These are phyloP conservation scores for Polyrhizophydium stewartii DNA, from an alignment of 371 early-diverging fungal species.

Conservation along the genomic window DNA sequence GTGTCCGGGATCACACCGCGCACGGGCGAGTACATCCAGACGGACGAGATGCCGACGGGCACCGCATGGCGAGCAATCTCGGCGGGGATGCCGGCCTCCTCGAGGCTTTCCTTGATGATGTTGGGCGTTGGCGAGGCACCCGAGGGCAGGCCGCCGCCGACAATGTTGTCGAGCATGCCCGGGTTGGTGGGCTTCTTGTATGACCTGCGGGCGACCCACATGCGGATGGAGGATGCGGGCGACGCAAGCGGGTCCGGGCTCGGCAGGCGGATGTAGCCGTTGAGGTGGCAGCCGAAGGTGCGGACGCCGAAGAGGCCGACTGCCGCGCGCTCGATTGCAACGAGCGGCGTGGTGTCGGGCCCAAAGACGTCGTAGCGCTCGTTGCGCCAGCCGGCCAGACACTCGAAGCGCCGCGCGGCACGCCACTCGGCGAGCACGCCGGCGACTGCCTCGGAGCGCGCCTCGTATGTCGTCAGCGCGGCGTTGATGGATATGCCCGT, in stretches of 20 bases:
- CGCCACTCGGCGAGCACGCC: neutral
- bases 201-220: conserved; percentile 86
- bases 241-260: conserved; percentile 39
- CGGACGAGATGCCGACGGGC: conserved; percentile 64
- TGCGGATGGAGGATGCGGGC: conserved; percentile 57
- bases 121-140: conserved; percentile 57
- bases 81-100: conserved; percentile 78
- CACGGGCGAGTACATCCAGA: conserved; percentile 66
- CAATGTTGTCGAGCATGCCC: conserved; percentile 79
- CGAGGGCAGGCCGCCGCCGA: conserved; percentile 72
- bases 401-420: neutral
- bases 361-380: conserved; percentile 77
- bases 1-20: conserved; percentile 58
- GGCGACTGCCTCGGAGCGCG: neutral
- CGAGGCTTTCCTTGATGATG: conserved; percentile 82
- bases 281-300: conserved; percentile 62
- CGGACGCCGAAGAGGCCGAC: conserved; percentile 47
- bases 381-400: conserved; percentile 60
- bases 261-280: conserved; percentile 53
- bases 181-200: conserved; percentile 83
- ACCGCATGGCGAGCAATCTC: conserved; percentile 44
- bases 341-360: conserved; percentile 35
- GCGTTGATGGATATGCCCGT: neutral
- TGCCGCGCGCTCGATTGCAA: conserved; percentile 78
- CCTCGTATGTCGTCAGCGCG: neutral